Evolutionary conservation across 306 rosid genomes (phyloP).

Genomic region (Glycine latifolia): DNA sequence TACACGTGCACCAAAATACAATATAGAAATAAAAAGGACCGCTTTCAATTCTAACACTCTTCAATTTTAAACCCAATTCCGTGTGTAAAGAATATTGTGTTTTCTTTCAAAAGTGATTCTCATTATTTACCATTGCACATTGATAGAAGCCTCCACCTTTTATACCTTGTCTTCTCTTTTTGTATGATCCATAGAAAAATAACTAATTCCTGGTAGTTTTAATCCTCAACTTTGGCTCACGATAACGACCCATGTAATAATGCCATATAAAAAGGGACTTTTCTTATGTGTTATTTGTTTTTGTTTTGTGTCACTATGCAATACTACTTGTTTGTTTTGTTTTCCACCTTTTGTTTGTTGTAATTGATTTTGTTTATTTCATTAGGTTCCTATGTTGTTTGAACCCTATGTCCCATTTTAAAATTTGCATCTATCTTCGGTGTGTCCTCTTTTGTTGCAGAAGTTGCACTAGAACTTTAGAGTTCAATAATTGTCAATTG

Average conservation of each 20-base stretch:
- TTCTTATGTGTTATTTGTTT: background rate
- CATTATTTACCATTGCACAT: background rate
- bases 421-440: too few relatives aligned
- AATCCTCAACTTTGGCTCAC: background rate
- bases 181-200: background rate
- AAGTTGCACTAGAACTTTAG: too few relatives aligned
- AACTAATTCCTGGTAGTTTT: background rate
- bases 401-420: too few relatives aligned
- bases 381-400: too few relatives aligned
- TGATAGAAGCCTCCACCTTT: slow-evolving; percentile 1
- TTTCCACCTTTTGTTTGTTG: slow-evolving; percentile 43
- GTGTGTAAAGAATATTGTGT: background rate
- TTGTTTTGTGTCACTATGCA: background rate
- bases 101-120: background rate
- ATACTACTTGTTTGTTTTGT: background rate
- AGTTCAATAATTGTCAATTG: too few relatives aligned
- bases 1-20: background rate
- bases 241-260: slow-evolving; percentile 4
- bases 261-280: slow-evolving; percentile 25
- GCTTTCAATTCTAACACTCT: background rate
- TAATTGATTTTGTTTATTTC: too few relatives aligned
- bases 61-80: background rate
- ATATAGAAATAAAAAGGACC: background rate
- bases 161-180: slow-evolving; percentile 9
- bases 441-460: too few relatives aligned